Evolutionary conservation across 2,329 filamentous ascomycete species (phyloP).

Genomic region (Pseudogymnoascus sp.): DNA sequence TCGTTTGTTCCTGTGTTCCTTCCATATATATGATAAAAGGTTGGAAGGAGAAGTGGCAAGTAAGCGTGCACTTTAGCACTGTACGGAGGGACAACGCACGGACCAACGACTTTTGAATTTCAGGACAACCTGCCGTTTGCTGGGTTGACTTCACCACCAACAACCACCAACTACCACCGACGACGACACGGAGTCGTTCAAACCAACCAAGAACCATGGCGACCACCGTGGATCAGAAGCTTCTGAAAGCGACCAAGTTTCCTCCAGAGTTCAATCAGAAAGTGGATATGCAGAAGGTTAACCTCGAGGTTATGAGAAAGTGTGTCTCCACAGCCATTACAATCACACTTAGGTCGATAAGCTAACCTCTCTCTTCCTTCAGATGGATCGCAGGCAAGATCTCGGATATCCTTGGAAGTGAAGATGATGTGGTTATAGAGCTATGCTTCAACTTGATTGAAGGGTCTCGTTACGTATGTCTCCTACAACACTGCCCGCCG

Average conservation of each 20-base stretch:
- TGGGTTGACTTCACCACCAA: not conserved
- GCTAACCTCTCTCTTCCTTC: constrained; percentile 15
- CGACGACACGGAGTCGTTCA: constrained; percentile 10
- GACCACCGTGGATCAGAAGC: constrained; percentile 77
- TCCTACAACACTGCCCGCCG: not conserved
- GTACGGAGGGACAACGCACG: not conserved
- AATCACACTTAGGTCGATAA: constrained; percentile 6
- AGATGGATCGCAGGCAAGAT: constrained; percentile 94
- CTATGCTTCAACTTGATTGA: constrained; percentile 66
- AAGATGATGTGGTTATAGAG: constrained; percentile 94
- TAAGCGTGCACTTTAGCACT: not conserved
- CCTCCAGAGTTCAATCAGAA: constrained; percentile 89
- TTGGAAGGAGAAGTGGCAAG: not conserved
- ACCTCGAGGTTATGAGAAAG: constrained; percentile 97
- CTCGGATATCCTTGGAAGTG: constrained; percentile 76
- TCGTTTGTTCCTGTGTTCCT: not conserved
- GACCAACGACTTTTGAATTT: constrained; percentile 1
- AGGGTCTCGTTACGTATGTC: constrained; percentile 63
- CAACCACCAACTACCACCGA: not conserved
- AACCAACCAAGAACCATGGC: constrained; percentile 48
- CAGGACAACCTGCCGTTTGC: not conserved
- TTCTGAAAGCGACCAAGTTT: constrained; percentile 86
- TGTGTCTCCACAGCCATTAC: constrained; percentile 36
- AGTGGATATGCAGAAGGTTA: constrained; percentile 96
- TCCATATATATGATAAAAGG: not conserved